Conservation (phyloP, 1,284 basidiomycete genomes). For the Somion occarium region DNA sequence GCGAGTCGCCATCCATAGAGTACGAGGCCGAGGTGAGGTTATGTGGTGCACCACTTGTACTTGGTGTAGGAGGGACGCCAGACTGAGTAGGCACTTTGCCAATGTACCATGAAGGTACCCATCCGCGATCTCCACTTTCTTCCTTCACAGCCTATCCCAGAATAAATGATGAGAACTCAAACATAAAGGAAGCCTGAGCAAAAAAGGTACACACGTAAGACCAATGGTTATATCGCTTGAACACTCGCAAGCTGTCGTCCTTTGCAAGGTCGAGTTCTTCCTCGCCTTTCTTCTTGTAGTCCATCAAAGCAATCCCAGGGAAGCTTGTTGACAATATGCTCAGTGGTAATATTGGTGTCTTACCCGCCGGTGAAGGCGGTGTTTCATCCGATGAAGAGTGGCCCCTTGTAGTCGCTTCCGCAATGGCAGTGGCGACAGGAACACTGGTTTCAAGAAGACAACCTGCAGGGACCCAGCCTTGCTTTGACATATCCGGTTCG, state of each 20-base stretch:
- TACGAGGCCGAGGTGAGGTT: conserved; percentile 16
- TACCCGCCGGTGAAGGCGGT: conserved; percentile 35
- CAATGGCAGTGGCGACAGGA: conserved; percentile 72
- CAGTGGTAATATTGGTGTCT: conserved; percentile 78
- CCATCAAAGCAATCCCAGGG: conserved; percentile 92
- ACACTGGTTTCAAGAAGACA: conserved; percentile 92
- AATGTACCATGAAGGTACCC: conserved; percentile 87
- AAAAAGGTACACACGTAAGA: conserved; percentile 62
- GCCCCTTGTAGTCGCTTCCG: conserved; percentile 64
- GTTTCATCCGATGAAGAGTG: conserved; percentile 34
- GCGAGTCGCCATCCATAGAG: conserved; percentile 17
- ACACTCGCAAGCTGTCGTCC: conserved; percentile 85
- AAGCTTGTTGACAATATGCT: conserved; percentile 93
- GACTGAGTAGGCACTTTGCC: conserved; percentile 57
- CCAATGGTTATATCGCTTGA: conserved; percentile 98
- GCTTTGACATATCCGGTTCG: conserved; percentile 67
- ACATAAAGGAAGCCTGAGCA: conserved; percentile 7
- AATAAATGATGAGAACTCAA: conserved; percentile 13
- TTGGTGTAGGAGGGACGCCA: conserved; percentile 54
- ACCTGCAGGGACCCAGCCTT: conserved; percentile 89
- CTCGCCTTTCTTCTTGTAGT: conserved; percentile 86
- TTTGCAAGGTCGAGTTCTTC: conserved; percentile 86
- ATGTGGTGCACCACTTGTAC: conserved; percentile 33
- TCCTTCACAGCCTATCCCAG: conserved; percentile 90
- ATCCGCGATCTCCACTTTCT: conserved; percentile 82